Evolutionary conservation across 176 grass and related monocot species (phyloP), one percentile per base, ranked within the genome.

Genomic region (Eleusine indica): DNA sequence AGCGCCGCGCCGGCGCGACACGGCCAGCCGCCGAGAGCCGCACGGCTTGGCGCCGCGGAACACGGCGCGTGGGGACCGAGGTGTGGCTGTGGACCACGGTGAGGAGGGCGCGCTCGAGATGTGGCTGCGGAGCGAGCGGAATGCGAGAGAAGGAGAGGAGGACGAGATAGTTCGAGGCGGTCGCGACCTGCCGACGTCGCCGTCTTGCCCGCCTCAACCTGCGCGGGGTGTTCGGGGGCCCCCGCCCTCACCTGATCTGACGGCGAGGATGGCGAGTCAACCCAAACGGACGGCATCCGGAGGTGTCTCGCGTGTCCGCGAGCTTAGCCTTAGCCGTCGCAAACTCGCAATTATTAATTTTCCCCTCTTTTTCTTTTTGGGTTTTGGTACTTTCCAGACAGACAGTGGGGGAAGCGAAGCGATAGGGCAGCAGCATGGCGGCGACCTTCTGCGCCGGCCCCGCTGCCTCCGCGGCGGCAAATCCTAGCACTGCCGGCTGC

Each of bases 381-480:
- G 15, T 56, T 64, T 2, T 3, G 43, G 40, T 48, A 7, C 17
- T 53, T 75, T 75, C 63, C 42, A 18, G 63, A 51, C 42, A 18
- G 63, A 51, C 81, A 57, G 53, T 19, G 51, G 6, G 18, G 48
- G 16, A 56, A 57, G 53, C 53, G 53, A 57, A 57, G 53, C 53
- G 53, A 57, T 57, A 57, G 53, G 53, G 53, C 53, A 57, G 53
- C 53, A 57, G 53, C 9, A 91, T 89, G 92, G 66, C 87, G 87
- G 76, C 87, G 47, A 80, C 80, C 74, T 84, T 91, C 81, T 79
- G 60, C 67, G 72, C 81, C 84, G 84, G 25, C 58, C 48, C 76
- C 78, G 67, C 81, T 16, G 75, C 89, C 72, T 70, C 64, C 37
- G 77, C 83, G 11, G 85, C 82, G 43, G 76, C 32, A 62, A 78